Evolutionary conservation across 129 eudicot species (phyloP), one percentile per base, ranked within the genome.

Genomic region (Glebionis coronaria): DNA sequence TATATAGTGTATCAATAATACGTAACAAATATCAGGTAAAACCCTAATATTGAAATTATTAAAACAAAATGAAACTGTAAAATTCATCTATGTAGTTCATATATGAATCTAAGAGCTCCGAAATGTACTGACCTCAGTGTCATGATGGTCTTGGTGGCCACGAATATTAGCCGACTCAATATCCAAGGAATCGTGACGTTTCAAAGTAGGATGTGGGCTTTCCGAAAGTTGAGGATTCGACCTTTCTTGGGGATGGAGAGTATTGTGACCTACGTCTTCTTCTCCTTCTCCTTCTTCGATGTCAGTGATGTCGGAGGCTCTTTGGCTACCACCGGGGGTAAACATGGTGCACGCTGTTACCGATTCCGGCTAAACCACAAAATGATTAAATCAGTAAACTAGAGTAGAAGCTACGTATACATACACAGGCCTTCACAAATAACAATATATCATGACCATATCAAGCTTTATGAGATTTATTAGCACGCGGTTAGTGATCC

Each of bases 161-260:
- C 9, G 79, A 38, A 80, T 35, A 23, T 76, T 83, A 52, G 81
- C 47, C 10, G 95, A 74, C 69, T 88, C 95, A 2, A 85, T 28
- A 67, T 85, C 91, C 2, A 88, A 50, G 4, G 95, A 88, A 68
- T 82, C 88, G 6, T 68, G 67, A 4, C 88, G 80, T 20, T 69
- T 72, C 49, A 76, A 61, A 0, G 58, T 58, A 1, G 69, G 47
- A 40, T 57, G 70, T 12, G 54, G 55, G 21, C 28, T 63, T 46
- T 49, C 67, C 3, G 70, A 58, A 14, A 46, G 74, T 27, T 61
- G 44, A 35, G 23, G 79, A 52, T 55, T 73, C 16, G 29, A 67
- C 31, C 63, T 68, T 23, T 42, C 69, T 13, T 8, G 40, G 0
- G 63, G 1, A 75, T 60, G 50, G 44, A 65, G 40, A 35, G 8